Conservation (phyloP, 352 stramenopile genomes). For the Phytophthora hybrid region DNA sequence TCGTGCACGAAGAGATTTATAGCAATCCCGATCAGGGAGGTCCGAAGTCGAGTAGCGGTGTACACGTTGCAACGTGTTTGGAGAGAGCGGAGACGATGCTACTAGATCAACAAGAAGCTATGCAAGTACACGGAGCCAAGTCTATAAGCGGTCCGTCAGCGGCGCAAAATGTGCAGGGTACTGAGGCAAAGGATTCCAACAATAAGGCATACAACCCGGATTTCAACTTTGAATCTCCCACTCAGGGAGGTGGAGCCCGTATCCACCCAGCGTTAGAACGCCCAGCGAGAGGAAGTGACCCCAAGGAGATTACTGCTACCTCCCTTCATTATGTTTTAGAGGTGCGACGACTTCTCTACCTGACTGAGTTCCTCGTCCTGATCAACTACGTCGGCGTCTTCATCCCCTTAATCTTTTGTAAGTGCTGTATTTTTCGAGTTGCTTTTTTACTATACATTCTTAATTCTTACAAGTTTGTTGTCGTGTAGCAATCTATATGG, state of each 20-base stretch:
- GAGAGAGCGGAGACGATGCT: conserved; percentile 17
- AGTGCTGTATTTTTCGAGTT: background rate
- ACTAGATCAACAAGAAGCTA: conserved; percentile 8
- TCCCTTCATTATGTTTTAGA: conserved; percentile 16
- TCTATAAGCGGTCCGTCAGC: background rate
- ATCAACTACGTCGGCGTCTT: conserved; percentile 46
- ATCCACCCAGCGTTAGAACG: conserved; percentile 17
- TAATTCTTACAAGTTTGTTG: background rate
- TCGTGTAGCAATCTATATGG: conserved; percentile 33
- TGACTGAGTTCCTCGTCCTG: conserved; percentile 42
- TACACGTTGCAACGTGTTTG: conserved; percentile 13
- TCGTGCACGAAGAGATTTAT: conserved; percentile 18
- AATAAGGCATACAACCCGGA: background rate
- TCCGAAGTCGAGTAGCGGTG: conserved; percentile 15
- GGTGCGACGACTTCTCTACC: conserved; percentile 33
- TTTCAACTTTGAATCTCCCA: conserved; percentile 15
- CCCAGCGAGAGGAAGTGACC: background rate
- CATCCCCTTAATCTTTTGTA: conserved; percentile 42
- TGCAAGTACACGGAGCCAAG: background rate
- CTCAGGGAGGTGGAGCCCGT: background rate
- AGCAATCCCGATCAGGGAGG: background rate
- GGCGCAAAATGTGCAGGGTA: background rate
- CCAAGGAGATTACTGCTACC: conserved; percentile 1
- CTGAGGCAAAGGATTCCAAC: background rate
- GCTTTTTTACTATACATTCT: background rate